phyloP scores from a whole-genome alignment of 1,139 yeast genomes.

The Scheffersomyces segobiensis region DNA sequence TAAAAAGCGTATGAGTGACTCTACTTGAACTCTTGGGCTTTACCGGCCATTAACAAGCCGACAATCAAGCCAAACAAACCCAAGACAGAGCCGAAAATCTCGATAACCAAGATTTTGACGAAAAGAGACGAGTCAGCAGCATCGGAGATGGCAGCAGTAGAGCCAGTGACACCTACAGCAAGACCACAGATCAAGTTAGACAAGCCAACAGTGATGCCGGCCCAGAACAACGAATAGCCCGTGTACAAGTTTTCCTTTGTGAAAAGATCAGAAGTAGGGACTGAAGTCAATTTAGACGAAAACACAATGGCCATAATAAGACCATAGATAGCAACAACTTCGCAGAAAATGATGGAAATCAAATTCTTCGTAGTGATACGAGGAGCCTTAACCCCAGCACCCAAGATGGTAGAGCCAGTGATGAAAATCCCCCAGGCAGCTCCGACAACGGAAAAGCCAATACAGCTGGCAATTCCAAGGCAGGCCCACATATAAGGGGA shows the following conservation, averaged over 20 bases:
- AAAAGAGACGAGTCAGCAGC: slow-evolving; percentile 96
- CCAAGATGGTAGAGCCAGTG: slow-evolving; percentile 91
- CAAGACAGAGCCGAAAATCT: slow-evolving; percentile 93
- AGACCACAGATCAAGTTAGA: slow-evolving; percentile 95
- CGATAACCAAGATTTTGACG: slow-evolving; percentile 94
- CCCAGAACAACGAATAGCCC: slow-evolving; percentile 96
- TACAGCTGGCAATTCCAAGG: slow-evolving; percentile 88
- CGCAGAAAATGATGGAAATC: slow-evolving; percentile 96
- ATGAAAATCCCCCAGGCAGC: slow-evolving; percentile 99
- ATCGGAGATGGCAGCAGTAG: slow-evolving; percentile 96
- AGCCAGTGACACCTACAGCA: slow-evolving; percentile 96
- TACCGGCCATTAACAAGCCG: slow-evolving; percentile 95
- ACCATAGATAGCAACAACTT: slow-evolving; percentile 98
- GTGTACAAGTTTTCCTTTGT: slow-evolving; percentile 90
- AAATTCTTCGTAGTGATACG: slow-evolving; percentile 96
- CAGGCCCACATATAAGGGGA: slow-evolving; percentile 98
- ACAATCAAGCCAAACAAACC: slow-evolving; percentile 95
- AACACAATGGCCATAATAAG: slow-evolving; percentile 97
- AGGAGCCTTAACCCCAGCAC: slow-evolving; percentile 98
- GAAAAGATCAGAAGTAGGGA: slow-evolving; percentile 59
- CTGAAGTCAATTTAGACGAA: slow-evolving; percentile 81
- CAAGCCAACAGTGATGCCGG: slow-evolving; percentile 93
- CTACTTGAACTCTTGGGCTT: slow-evolving; percentile 75
- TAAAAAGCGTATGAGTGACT: background rate
- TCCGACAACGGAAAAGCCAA: slow-evolving; percentile 93